phyloP scores from a whole-genome alignment of 164 flowering plant genomes.

The Cinnamomum chago region DNA sequence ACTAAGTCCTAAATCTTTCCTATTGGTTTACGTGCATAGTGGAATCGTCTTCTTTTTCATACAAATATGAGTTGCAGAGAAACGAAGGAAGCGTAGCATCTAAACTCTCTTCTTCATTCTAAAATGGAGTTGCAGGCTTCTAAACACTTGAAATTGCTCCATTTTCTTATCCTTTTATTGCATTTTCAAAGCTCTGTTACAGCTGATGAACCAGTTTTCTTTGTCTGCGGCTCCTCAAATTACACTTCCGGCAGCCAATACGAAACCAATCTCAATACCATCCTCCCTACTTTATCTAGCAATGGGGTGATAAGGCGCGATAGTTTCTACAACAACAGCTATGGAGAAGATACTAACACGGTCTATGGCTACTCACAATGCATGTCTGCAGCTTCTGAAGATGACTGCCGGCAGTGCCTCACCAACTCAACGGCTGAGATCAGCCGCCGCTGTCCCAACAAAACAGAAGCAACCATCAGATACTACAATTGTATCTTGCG shows the following conservation, averaged over 20 bases:
- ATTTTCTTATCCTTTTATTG: neutral
- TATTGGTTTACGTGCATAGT: no score
- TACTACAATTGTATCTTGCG: slow-evolving; percentile 29
- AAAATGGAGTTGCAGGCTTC: neutral
- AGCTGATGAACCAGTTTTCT: neutral
- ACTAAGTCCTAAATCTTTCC: no score
- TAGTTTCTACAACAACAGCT: slow-evolving; percentile 9
- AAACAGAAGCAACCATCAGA: slow-evolving; percentile 23
- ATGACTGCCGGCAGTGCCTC: slow-evolving; percentile 17
- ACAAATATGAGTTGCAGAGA: no score
- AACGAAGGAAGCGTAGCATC: no score
- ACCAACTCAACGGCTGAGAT: slow-evolving; percentile 11
- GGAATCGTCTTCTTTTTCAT: no score
- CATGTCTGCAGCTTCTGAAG: slow-evolving; percentile 8
- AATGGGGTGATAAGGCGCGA: slow-evolving; percentile 10
- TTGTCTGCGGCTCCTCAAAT: neutral
- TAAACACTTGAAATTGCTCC: neutral
- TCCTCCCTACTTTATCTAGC: slow-evolving; percentile 7
- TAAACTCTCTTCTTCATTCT: no score
- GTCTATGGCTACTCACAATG: slow-evolving; percentile 33
- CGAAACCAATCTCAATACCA: neutral
- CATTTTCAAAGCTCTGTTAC: neutral
- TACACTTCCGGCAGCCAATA: slow-evolving; percentile 1
- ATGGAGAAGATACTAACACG: slow-evolving; percentile 11
- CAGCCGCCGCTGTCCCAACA: slow-evolving; percentile 15